These are phyloP conservation scores for Colletotrichum sublineola DNA, from an alignment of 2,329 filamentous ascomycete genomes.

Conservation along the genomic window DNA sequence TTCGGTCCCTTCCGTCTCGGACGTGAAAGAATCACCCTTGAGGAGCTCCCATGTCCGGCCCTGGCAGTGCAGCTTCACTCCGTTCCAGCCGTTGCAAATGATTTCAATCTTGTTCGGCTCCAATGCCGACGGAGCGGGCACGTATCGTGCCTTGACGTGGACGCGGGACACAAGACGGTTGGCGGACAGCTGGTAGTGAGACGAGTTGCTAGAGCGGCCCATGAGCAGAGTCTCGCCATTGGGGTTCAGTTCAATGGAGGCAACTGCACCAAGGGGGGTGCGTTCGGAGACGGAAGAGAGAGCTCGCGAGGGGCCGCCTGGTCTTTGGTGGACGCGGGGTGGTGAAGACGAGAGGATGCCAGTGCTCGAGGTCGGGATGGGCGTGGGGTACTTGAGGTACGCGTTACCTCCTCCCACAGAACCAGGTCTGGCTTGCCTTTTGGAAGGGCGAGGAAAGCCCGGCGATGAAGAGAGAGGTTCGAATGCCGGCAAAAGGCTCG, in stretches of 20 bases:
- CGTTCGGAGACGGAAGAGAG: constrained; percentile 80
- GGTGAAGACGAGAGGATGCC: constrained; percentile 91
- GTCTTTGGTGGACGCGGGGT: constrained; percentile 59
- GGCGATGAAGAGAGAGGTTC: constrained; percentile 85
- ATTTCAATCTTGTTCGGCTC: constrained; percentile 87
- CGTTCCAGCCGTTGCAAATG: constrained; percentile 95
- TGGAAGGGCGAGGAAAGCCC: constrained; percentile 75
- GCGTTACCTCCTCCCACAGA: constrained; percentile 57
- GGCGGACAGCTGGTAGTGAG: constrained; percentile 92
- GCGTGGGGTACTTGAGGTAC: constrained; percentile 86
- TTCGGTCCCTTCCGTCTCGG: constrained; percentile 87
- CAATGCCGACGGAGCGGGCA: constrained; percentile 75
- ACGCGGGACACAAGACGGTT: constrained; percentile 94
- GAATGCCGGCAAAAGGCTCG: constrained; percentile 82
- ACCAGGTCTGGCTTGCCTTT: constrained; percentile 70
- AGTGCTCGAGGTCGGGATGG: constrained; percentile 92
- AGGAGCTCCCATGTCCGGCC: constrained; percentile 86
- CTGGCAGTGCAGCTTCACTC: constrained; percentile 91
- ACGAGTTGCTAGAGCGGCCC: constrained; percentile 94
- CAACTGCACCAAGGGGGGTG: constrained; percentile 84
- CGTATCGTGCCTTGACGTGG: constrained; percentile 89
- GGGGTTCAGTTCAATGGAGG: constrained; percentile 83
- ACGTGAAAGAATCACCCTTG: constrained; percentile 91
- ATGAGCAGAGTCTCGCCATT: constrained; percentile 87
- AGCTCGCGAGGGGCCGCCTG: constrained; percentile 50